These are phyloP conservation scores for Clonostachys byssicola DNA, from an alignment of 2,329 filamentous ascomycete genomes.

Conservation along the genomic window DNA sequence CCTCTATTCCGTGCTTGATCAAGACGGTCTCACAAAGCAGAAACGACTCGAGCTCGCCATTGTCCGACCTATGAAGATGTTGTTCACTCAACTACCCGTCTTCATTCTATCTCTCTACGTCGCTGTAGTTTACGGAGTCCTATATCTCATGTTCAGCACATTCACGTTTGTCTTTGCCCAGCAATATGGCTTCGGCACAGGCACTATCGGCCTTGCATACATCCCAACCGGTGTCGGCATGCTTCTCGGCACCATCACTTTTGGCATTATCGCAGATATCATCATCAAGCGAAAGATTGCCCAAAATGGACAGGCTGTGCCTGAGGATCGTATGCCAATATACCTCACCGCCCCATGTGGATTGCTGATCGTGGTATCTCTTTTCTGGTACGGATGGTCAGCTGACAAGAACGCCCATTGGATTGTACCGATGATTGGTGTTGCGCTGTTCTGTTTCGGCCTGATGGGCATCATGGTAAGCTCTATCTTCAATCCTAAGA, in stretches of 20 bases:
- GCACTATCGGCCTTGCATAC: slow-evolving; percentile 11
- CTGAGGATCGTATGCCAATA: slow-evolving; percentile 1
- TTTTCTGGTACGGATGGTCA: slow-evolving; percentile 10
- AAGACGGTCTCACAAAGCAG: slow-evolving; percentile 16
- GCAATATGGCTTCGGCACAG: slow-evolving; percentile 29
- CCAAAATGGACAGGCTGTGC: background rate
- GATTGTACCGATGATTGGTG: slow-evolving; percentile 41
- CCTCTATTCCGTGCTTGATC: slow-evolving; percentile 42
- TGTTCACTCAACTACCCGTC: slow-evolving; percentile 42
- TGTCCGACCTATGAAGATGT: slow-evolving; percentile 40
- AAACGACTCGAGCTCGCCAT: slow-evolving; percentile 31
- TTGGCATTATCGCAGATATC: slow-evolving; percentile 3
- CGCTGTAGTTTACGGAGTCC: slow-evolving; percentile 46
- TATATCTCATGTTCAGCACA: slow-evolving; percentile 52
- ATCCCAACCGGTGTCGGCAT: slow-evolving; percentile 10
- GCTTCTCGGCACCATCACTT: slow-evolving; percentile 2
- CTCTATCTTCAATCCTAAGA: background rate
- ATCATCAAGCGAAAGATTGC: slow-evolving; percentile 2
- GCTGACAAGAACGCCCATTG: slow-evolving; percentile 39
- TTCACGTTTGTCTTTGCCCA: slow-evolving; percentile 43
- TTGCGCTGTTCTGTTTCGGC: slow-evolving; percentile 30
- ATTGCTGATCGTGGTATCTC: slow-evolving; percentile 2
- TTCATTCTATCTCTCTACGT: slow-evolving; percentile 39
- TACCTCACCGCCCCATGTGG: background rate
- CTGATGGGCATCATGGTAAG: slow-evolving; percentile 18